Conservation (phyloP, 2,329 filamentous ascomycete species). For the Triangularia verruculosa region DNA sequence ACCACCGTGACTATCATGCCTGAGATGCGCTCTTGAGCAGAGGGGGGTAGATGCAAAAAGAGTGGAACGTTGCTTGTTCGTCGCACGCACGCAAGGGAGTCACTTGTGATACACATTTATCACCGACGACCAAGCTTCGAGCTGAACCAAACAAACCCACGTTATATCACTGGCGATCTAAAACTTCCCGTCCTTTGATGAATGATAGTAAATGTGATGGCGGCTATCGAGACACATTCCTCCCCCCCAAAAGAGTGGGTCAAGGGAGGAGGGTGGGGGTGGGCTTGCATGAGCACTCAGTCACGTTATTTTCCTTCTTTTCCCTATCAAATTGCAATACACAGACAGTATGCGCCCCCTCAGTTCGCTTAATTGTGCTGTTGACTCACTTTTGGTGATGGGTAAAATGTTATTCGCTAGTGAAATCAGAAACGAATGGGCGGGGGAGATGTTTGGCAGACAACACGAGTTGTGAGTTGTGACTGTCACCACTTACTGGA, state of each 20-base stretch:
- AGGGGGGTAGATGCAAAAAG: neutral
- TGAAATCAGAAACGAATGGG: neutral
- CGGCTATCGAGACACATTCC: neutral
- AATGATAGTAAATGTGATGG: neutral
- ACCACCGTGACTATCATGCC: neutral
- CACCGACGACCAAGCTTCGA: neutral
- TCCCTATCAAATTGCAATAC: neutral
- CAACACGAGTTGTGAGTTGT: neutral
- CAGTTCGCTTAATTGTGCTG: neutral
- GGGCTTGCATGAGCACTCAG: neutral
- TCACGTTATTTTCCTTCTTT: neutral
- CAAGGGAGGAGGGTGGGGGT: neutral
- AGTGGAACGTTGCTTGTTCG: neutral
- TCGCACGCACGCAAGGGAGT: neutral
- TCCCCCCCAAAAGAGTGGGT: neutral
- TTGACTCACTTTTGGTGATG: neutral
- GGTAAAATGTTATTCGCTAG: neutral
- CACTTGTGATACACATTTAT: neutral
- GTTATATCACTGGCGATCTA: neutral
- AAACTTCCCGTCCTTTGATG: neutral
- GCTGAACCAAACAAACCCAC: neutral
- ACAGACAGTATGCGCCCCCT: no score
- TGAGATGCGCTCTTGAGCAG: neutral
- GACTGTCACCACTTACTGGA: neutral
- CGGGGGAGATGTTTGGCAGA: no score